A percentile compares a stretch with the other conserved stretches of the same genome.
Conservation (phyloP, 495 filamentous ascomycete genomes). For the Clohesyomyces aquaticus region DNA sequence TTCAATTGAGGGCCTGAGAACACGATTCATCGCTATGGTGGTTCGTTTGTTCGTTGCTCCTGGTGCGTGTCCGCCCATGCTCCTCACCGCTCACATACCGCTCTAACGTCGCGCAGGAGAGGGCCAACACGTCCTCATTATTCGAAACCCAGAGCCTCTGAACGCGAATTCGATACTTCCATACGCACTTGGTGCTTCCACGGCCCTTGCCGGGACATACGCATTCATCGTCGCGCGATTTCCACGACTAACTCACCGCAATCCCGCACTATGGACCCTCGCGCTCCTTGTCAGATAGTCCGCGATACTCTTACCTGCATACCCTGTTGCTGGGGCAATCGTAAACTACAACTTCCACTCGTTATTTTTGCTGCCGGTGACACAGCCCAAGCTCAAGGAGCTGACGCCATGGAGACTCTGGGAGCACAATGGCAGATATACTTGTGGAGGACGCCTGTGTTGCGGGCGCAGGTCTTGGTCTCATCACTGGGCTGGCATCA, state of each 20-base stretch:
- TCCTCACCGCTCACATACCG: not conserved
- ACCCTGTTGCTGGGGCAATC: not conserved
- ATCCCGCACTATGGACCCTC: not conserved
- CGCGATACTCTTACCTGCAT: not conserved
- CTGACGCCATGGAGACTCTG: conserved; percentile 3
- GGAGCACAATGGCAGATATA: conserved; percentile 13
- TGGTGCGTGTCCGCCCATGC: conserved; percentile 5
- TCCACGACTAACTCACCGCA: not conserved
- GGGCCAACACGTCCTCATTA: conserved; percentile 5
- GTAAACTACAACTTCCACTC: conserved; percentile 17
- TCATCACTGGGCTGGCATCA: conserved; percentile 5
- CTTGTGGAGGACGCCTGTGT: conserved; percentile 18
- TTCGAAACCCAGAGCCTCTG: conserved; percentile 8
- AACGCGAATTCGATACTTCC: conserved; percentile 7
- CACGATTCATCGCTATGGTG: not conserved
- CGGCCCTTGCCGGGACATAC: conserved; percentile 7
- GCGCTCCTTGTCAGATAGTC: conserved; percentile 1
- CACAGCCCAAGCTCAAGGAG: not conserved
- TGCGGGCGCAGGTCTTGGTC: conserved; percentile 11
- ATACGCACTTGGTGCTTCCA: conserved; percentile 10
- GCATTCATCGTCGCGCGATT: not conserved
- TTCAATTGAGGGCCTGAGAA: too few relatives aligned
- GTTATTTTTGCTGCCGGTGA: not conserved
- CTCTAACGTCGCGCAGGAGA: conserved; percentile 3
- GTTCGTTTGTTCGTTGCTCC: conserved; percentile 8